A percentile compares a stretch with the other conserved stretches of the same genome.
phyloP scores from a whole-genome alignment of 495 filamentous ascomycete species.

The Elasticomyces elasticus region DNA sequence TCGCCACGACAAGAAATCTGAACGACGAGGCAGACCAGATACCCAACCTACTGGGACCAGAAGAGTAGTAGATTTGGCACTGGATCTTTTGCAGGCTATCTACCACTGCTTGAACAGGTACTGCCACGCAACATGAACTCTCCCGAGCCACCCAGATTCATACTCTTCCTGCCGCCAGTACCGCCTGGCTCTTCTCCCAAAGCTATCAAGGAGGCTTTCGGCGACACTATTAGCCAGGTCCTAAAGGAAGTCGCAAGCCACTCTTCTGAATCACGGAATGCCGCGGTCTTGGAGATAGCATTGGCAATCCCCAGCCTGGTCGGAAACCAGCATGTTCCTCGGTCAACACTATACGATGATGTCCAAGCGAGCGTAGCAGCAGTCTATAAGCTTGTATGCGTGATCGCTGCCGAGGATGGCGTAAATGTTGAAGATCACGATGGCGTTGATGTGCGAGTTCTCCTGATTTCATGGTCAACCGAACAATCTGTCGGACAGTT shows the following conservation, averaged over 20 bases:
- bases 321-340: constrained; percentile 31
- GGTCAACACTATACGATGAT: constrained; percentile 47
- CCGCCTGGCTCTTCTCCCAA: constrained; percentile 38
- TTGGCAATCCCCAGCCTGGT: constrained; percentile 45
- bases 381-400: constrained; percentile 66
- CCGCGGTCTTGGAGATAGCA: constrained; percentile 42
- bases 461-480: constrained; percentile 55
- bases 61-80: no score
- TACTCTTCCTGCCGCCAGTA: constrained; percentile 50
- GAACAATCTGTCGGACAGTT: constrained; percentile 33
- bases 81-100: no score
- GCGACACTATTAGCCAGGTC: constrained; percentile 42
- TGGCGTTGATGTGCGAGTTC: constrained; percentile 66
- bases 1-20: no score
- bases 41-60: neutral
- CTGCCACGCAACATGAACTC: neutral
- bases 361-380: constrained; percentile 63
- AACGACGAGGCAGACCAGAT: neutral
- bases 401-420: constrained; percentile 51
- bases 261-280: constrained; percentile 22
- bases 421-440: constrained; percentile 56
- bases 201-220: constrained; percentile 47
- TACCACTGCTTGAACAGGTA: neutral
- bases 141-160: constrained; percentile 17
- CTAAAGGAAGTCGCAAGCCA: constrained; percentile 33